These are phyloP conservation scores for Oidiodendron maius DNA, from an alignment of 495 filamentous ascomycete species.

Conservation along the genomic window DNA sequence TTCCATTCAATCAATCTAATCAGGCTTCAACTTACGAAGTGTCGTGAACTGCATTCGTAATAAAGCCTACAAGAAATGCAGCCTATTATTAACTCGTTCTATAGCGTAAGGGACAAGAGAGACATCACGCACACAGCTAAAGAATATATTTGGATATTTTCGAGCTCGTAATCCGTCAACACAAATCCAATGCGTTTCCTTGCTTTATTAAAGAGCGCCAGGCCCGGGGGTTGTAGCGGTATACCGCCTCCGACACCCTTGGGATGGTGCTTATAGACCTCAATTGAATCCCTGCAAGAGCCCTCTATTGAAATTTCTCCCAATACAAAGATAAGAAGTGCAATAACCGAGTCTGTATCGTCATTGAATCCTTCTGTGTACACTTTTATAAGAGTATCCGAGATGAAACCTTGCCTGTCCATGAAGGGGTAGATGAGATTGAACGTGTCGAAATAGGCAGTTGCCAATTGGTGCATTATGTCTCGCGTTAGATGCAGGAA, in stretches of 20 bases:
- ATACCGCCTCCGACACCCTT: conserved; percentile 49
- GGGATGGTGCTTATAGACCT: conserved; percentile 32
- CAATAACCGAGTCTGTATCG: conserved; percentile 40
- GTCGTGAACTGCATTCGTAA: too few relatives aligned
- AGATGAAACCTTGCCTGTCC: conserved; percentile 45
- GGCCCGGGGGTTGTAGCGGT: conserved; percentile 41
- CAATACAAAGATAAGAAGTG: conserved; percentile 49
- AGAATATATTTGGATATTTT: conserved; percentile 53
- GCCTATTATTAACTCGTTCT: neutral
- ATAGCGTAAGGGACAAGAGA: neutral
- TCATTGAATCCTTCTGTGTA: conserved; percentile 44
- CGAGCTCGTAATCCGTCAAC: conserved; percentile 45
- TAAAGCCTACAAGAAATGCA: conserved; percentile 45
- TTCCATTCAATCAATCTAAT: neutral
- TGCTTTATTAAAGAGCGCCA: too few relatives aligned
- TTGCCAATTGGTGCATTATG: too few relatives aligned
- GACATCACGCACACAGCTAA: too few relatives aligned
- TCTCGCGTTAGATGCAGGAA: too few relatives aligned
- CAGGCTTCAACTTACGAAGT: conserved; percentile 31
- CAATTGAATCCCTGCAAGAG: conserved; percentile 36
- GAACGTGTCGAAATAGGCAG: too few relatives aligned
- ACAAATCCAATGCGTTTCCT: conserved; percentile 52
- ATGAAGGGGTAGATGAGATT: conserved; percentile 51
- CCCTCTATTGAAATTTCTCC: conserved; percentile 48
- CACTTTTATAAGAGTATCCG: conserved; percentile 38